phyloP scores from a whole-genome alignment of 495 filamentous ascomycete species.

The Glonium stellatum region DNA sequence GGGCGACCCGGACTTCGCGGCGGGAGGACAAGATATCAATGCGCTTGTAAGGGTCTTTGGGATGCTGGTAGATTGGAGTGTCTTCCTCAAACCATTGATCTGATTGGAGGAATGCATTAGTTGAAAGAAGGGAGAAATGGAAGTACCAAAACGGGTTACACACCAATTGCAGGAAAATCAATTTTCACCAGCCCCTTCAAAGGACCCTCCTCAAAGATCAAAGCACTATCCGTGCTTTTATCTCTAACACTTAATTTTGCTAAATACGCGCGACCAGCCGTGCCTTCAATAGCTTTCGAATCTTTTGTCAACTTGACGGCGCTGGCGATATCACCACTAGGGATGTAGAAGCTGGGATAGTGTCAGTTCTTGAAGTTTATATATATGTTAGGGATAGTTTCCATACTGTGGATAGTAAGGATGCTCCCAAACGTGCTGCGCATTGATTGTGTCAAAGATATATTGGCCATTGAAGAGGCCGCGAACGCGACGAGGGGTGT shows the following conservation, averaged over 20 bases:
- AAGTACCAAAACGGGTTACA: neutral
- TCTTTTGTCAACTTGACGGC: constrained; percentile 9
- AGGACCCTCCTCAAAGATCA: constrained; percentile 8
- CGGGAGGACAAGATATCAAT: constrained; percentile 48
- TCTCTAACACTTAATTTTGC: constrained; percentile 10
- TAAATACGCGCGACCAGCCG: constrained; percentile 7
- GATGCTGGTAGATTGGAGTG: constrained; percentile 48
- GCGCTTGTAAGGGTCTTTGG: constrained; percentile 55
- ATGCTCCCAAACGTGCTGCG: constrained; percentile 41
- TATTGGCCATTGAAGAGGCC: constrained; percentile 34
- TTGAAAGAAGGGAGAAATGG: neutral
- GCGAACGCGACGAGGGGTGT: constrained; percentile 38
- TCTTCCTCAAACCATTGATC: constrained; percentile 59
- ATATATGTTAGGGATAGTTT: constrained; percentile 26
- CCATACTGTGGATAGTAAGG: constrained; percentile 36
- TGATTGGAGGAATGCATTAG: neutral
- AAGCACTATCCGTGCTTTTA: constrained; percentile 7
- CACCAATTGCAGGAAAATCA: constrained; percentile 12
- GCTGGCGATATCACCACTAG: constrained; percentile 7
- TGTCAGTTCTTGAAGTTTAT: constrained; percentile 9
- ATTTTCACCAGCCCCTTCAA: constrained; percentile 20
- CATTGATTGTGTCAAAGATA: constrained; percentile 38
- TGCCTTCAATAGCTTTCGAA: constrained; percentile 6
- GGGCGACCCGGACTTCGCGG: constrained; percentile 42
- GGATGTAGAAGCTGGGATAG: constrained; percentile 18